Evolutionary conservation across 164 flowering plant species (phyloP), one percentile per base, ranked within the genome.

Genomic region (Houttuynia cordata): DNA sequence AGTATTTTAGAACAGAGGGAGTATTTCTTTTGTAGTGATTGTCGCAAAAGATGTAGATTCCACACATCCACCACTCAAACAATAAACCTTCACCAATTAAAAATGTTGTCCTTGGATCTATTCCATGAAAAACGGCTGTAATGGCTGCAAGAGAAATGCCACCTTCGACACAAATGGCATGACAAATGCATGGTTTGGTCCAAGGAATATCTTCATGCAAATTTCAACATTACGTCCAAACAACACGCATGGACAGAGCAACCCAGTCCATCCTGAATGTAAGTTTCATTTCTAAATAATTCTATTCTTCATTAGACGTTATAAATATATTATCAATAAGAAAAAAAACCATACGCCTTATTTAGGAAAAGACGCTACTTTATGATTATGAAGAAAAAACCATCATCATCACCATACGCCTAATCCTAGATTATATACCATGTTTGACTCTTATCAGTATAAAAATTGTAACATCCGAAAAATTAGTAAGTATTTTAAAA

Each of bases 1-100:
- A n/a, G n/a, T n/a, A n/a, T n/a, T n/a, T n/a, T n/a, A n/a, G n/a
- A n/a, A n/a, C n/a, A n/a, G n/a, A n/a, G n/a, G n/a, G n/a, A n/a
- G n/a, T 93, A 93, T 57, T 86, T 82, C 69, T 79, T 89, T 76
- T 93, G 98, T 65, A 93, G 67, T 24, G 85, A 70, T 64, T 89
- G 90, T 25, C 98, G 80, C 65, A 81, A 74, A 23, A 87, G 70
- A 58, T 89, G 68, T 93, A 93, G 69, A 92, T 86, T 19, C 97
- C 96, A 73, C 98, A 93, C 83, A 89, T 77, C 97, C 97, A 93
- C 98, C 97, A 93, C 51, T 88, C 59, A 70, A 93, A 93, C 17
- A 84, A 37, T 60, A 89, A 65, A 53, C 92, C 82, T 73, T 93
- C 98, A 57, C 79, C 75, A 41, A 93, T 81, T 69, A 88, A 87